Base-by-base conservation (phyloP, 2,329 filamentous ascomycete genomes). In the Colletotrichum sidae region DNA sequence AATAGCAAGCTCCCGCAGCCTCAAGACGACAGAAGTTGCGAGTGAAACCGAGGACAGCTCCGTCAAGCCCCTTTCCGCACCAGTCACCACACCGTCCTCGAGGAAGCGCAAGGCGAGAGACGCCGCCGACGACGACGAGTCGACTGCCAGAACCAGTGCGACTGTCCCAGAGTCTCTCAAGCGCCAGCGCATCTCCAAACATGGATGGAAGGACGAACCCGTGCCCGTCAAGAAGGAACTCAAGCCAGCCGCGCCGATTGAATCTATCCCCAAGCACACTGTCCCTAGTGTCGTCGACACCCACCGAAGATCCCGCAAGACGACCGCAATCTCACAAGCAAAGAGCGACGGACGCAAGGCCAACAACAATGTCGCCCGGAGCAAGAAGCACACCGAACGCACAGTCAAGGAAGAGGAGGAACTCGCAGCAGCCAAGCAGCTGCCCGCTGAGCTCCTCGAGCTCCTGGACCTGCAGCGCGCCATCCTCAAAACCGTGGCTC, bases 401-500 rank as follows among this genome's bases (percentile, higher is more conserved):
- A 45, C 62, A 2, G 63, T 61, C 60, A 67, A 69, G 76, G 60
- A 80, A 69, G 68, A 69, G 76, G 60, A 80, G 69, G 73, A 67
- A 72, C 75, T 68, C 45, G 60, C 55, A 71, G 75, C 55, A 71
- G 75, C 37, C 34, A 62, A 53, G 38, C 72, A 71, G 7, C 79
- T 90, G 6, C 86, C 85, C 10, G 73, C 73, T 15, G 86, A 88
- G 70, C 78, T 89, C 45, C 75, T 81, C 62, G 86, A 91, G 53
- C 80, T 93, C 13, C 77, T 92, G 55, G 79, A 85, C 61, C 80
- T 94, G 34, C 88, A 93, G 74, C 81, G 82, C 45, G 84, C 89
- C 10, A 91, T 94, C 69, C 81, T 92, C 63, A 89, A 89, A 71
- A 88, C 90, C 0, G 79, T 93, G 33, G 85, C 86, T 0, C 78